Conservation (phyloP, 495 filamentous ascomycete species). For the Lentithecium fluviatile region DNA sequence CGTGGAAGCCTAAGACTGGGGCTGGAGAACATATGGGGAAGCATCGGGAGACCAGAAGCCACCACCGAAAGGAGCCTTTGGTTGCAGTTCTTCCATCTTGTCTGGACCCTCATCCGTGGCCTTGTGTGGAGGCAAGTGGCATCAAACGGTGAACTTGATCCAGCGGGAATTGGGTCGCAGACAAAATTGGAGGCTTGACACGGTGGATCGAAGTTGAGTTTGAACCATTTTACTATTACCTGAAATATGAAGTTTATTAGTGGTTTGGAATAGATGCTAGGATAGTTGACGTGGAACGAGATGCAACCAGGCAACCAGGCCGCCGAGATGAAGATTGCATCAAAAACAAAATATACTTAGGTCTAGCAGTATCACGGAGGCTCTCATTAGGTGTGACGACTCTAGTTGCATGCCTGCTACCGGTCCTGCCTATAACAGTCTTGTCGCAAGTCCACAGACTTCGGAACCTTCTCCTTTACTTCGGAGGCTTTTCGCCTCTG, state of each 20-base stretch:
- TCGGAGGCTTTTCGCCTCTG: not conserved
- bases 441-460: not conserved
- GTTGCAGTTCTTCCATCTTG: not conserved
- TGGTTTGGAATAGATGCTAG: too few species aligned
- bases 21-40: not conserved
- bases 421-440: not conserved
- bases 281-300: too few species aligned
- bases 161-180: not conserved
- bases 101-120: too few species aligned
- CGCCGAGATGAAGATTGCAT: too few species aligned
- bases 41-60: not conserved
- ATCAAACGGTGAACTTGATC: not conserved
- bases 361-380: too few species aligned
- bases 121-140: conserved; percentile 2
- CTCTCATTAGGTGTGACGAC: too few species aligned
- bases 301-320: too few species aligned
- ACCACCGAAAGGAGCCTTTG: not conserved
- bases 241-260: too few species aligned
- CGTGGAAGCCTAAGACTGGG: not conserved
- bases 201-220: not conserved
- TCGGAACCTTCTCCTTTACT: not conserved
- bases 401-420: not conserved
- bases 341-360: too few species aligned
- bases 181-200: conserved; percentile 1
- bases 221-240: not conserved